These are phyloP conservation scores for Tillandsia fasciculata DNA, from an alignment of 176 grass and related monocot genomes.

Conservation along the genomic window DNA sequence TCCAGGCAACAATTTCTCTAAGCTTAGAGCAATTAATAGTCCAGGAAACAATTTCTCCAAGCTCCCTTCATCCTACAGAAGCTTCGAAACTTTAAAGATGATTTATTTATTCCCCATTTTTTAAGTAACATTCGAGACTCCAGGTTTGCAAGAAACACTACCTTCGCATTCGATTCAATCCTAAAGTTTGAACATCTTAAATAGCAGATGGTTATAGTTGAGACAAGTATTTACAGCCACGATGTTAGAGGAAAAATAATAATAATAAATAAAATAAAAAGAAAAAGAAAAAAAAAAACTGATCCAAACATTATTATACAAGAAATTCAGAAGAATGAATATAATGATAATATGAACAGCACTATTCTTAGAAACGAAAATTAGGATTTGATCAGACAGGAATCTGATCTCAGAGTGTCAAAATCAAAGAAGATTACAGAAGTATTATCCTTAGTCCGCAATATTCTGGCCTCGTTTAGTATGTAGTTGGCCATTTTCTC, in stretches of 20 bases:
- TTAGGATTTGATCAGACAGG: constrained; percentile 16
- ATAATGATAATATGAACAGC: neutral
- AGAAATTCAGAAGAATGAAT: neutral
- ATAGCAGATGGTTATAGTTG: neutral
- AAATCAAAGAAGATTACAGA: constrained; percentile 90
- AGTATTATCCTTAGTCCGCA: constrained; percentile 75
- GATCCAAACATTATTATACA: too few relatives aligned
- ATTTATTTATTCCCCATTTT: too few relatives aligned
- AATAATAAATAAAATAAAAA: neutral
- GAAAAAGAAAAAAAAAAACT: neutral
- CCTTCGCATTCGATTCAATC: neutral
- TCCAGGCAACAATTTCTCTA: too few relatives aligned
- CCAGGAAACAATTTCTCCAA: too few relatives aligned
- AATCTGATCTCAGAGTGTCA: constrained; percentile 53
- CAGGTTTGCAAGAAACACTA: too few relatives aligned
- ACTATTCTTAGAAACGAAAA: neutral
- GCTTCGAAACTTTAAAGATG: too few relatives aligned
- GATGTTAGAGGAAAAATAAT: neutral
- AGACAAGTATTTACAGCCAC: neutral
- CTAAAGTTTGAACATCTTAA: neutral
- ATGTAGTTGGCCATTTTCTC: constrained; percentile 49
- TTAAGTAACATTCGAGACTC: too few relatives aligned
- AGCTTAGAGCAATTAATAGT: too few relatives aligned
- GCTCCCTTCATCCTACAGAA: too few relatives aligned
- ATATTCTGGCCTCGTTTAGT: constrained; percentile 48